phyloP scores from a whole-genome alignment of 768 basidiomycete genomes.

The Tricholoma sp. region DNA sequence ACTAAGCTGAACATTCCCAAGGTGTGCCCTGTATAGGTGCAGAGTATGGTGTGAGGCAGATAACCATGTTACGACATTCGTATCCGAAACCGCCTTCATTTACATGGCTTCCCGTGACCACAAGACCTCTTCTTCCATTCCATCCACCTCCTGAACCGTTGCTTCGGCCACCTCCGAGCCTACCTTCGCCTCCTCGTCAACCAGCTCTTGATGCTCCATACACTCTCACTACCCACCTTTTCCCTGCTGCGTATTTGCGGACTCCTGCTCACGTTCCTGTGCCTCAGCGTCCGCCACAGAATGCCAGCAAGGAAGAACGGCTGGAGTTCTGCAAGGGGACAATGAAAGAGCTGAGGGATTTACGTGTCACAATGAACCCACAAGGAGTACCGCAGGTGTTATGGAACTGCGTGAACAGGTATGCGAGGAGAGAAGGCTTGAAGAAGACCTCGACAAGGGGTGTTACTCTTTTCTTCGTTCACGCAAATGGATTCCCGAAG shows the following conservation, averaged over 20 bases:
- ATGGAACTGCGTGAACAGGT: constrained; percentile 74
- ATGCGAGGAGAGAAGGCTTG: constrained; percentile 34
- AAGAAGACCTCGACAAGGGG: background rate
- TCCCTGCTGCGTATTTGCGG: too few species aligned
- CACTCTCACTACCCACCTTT: constrained; percentile 6
- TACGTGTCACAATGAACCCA: constrained; percentile 27
- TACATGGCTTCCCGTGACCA: constrained; percentile 21
- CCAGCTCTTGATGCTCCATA: constrained; percentile 31
- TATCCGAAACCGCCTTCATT: constrained; percentile 22
- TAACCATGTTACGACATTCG: constrained; percentile 3
- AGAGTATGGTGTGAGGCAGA: background rate
- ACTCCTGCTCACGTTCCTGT: constrained; percentile 20
- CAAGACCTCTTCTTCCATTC: constrained; percentile 26
- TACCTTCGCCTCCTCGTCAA: constrained; percentile 35
- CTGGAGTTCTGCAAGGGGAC: constrained; percentile 20
- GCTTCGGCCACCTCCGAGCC: constrained; percentile 18
- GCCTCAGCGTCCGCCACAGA: constrained; percentile 23
- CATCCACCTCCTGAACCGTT: constrained; percentile 31
- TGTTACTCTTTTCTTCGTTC: too few species aligned
- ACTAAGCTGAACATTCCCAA: too few species aligned
- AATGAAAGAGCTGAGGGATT: constrained; percentile 18
- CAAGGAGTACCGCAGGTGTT: constrained; percentile 40
- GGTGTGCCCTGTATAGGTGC: too few species aligned
- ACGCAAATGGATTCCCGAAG: too few species aligned
- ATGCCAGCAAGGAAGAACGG: constrained; percentile 33